Base-by-base conservation (phyloP, 495 filamentous ascomycete genomes). In the Aspergillus hancockii region DNA sequence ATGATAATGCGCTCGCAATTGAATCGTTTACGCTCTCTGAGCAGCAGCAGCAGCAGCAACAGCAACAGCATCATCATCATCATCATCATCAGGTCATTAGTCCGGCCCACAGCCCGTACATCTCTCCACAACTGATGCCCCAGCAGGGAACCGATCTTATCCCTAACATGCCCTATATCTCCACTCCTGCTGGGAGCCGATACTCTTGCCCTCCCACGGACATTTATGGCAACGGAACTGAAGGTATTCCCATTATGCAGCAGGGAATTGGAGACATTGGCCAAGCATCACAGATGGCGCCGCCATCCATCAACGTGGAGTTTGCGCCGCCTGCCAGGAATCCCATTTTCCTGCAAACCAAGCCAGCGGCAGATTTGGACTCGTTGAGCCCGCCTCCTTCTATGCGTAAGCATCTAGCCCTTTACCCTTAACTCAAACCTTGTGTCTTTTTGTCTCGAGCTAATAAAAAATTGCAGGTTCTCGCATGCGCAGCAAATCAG, bases 271-370 rank as follows among this genome's bases (percentile, higher is more conserved):
- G 75, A 43, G 88, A 89, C 47, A 83, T 89, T 63, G 84, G 84
- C n/a, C 83, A 86, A 60, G 83, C 85, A 10, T 86, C 88, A 36
- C 85, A 90, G 61, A 90, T 92, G 78, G 86, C 87, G 8, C 90
- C 92, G 34, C 91, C 91, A 0, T 90, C 92, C 43, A 97, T 98
- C 69, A 94, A 92, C 66, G 91, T 98, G 63, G 88, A 96, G 19
- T 47, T 47, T n/a, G 43, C 43, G 8, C 43, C 43, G 4, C 43
- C 43, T 21, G 5, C 43, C 13, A 78, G 82, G 49, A 87, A 84
- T 64, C 83, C 78, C 22, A 87, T 81, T 52, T 91, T 95, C 63
- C 89, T 90, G 49, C 86, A 84, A 41, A 76, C 81, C 14, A 92
- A 89, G 63, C 77, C 81, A 49, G 69, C 75, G 14, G 78, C 73